Base-by-base conservation (phyloP, 2,329 filamentous ascomycete species). In the Xylariales sp. region DNA sequence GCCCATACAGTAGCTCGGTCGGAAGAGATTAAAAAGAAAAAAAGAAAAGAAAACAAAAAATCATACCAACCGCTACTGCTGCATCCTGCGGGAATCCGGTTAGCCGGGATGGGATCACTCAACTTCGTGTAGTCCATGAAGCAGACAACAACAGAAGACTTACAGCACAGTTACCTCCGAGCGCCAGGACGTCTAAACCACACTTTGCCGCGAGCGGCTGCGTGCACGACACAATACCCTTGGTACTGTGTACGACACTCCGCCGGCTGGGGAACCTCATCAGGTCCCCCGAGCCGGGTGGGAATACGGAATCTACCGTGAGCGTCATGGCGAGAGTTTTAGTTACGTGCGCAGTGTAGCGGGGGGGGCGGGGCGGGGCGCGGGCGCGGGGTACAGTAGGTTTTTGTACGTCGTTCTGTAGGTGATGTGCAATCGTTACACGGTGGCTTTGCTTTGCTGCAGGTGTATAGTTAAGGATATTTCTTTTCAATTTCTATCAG, bases 141-240 rank as follows among this genome's bases (percentile, higher is more conserved):
- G n/a, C n/a, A n/a, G n/a, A n/a, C n/a, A n/a, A n/a, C n/a, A n/a
- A n/a, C n/a, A n/a, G n/a, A n/a, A n/a, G n/a, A 73, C 84, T 63
- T 73, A 94, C 88, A 49, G 90, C 93, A 45, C 88, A 89, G 68
- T 97, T 98, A 38, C 93, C 93, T 40, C 93, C 93, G 33, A 85
- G 81, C 41, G 82, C 78, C n/a, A 98, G 67, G 27, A 97, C 74
- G 40, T 85, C 81, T 37, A 96, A 77, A 16, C 93, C 93, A 43
- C 89, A 94, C 63, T 86, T 86, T 17, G 87, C 85, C 5, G 93
- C 93, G 39, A 97, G 70, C 12, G 93, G 89, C 60, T 97, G 91
- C 2, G 88, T 86, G 57, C 85, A 94, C 10, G 90, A 78, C 33
- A 97, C 86, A 41, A 97, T 95, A 31, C 89, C 91, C 54, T 90